Percentiles rank a stretch among this genome's conserved stretches.
These are phyloP conservation scores for Calonectria pseudoturangicola DNA, from an alignment of 2,329 filamentous ascomycete genomes.

Conservation along the genomic window DNA sequence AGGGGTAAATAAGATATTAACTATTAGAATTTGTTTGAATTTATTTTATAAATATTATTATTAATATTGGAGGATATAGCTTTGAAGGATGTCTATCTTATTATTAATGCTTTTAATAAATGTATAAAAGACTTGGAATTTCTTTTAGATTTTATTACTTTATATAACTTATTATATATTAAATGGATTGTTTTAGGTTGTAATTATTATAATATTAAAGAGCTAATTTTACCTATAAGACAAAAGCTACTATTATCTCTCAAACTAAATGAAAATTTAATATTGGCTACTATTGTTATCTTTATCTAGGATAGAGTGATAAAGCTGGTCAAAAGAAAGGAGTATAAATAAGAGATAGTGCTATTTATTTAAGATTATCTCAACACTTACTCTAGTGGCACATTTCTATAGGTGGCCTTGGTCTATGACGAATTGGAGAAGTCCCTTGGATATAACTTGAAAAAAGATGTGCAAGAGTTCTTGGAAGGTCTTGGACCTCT, in stretches of 20 bases:
- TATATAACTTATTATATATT: neutral
- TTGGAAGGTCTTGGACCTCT: neutral
- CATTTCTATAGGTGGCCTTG: conserved; percentile 9
- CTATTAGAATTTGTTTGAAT: neutral
- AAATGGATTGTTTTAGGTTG: conserved; percentile 2
- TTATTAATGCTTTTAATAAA: neutral
- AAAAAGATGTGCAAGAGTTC: neutral
- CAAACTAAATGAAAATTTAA: neutral
- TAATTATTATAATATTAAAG: neutral
- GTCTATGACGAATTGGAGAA: neutral
- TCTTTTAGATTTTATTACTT: neutral
- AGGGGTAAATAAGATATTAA: neutral
- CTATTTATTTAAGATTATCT: neutral
- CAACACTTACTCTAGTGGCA: neutral
- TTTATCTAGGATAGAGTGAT: neutral
- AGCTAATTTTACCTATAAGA: neutral
- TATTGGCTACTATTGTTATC: neutral
- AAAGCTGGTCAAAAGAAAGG: neutral
- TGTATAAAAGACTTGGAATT: neutral
- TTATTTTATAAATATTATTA: neutral
- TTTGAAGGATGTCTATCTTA: neutral
- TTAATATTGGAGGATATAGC: neutral
- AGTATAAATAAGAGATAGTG: neutral
- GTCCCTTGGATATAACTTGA: neutral
- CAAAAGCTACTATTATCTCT: neutral